Evolutionary conservation across 768 basidiomycete genomes (phyloP).

Genomic region (Chalciporus sphaerocephalus): DNA sequence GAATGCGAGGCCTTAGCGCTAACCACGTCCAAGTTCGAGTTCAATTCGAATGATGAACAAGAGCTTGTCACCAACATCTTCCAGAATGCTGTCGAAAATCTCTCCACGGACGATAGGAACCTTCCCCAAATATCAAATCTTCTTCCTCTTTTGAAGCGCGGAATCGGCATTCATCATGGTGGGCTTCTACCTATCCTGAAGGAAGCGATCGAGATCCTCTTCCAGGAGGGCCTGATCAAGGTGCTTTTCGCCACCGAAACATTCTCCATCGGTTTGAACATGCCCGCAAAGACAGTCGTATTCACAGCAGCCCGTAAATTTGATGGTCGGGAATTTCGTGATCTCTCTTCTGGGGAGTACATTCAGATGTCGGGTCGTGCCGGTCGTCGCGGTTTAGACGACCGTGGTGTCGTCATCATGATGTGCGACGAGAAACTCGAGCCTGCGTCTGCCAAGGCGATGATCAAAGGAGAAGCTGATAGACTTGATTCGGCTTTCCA

Average conservation of each 20-base stretch:
- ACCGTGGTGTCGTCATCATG: slow-evolving; percentile 99
- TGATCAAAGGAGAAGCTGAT: slow-evolving; percentile 99
- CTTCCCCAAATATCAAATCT: slow-evolving; percentile 93
- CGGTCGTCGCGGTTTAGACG: slow-evolving; percentile 93
- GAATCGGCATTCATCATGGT: slow-evolving; percentile 97
- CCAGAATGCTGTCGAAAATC: slow-evolving; percentile 88
- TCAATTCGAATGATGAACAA: slow-evolving; percentile 90
- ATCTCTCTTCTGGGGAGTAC: slow-evolving; percentile 92
- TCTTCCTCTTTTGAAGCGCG: slow-evolving; percentile 87
- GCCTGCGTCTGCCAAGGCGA: slow-evolving; percentile 83
- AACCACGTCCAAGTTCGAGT: slow-evolving; percentile 91
- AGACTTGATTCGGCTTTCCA: slow-evolving; percentile 97
- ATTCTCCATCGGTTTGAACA: slow-evolving; percentile 96
- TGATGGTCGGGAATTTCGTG: slow-evolving; percentile 91
- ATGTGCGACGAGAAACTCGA: slow-evolving; percentile 99
- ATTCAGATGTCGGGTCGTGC: slow-evolving; percentile 99
- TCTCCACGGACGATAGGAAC: slow-evolving; percentile 80
- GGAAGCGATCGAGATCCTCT: slow-evolving; percentile 98
- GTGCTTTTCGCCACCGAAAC: slow-evolving; percentile 98
- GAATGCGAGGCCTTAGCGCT: slow-evolving; percentile 94
- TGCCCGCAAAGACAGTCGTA: slow-evolving; percentile 99
- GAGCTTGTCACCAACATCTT: slow-evolving; percentile 84
- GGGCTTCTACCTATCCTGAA: slow-evolving; percentile 96
- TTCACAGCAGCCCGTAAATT: slow-evolving; percentile 95
- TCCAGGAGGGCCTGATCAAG: slow-evolving; percentile 97